A percentile compares a stretch with the other conserved stretches of the same genome.
Conservation (phyloP, 129 eudicot species). For the Glebionis coronaria region DNA sequence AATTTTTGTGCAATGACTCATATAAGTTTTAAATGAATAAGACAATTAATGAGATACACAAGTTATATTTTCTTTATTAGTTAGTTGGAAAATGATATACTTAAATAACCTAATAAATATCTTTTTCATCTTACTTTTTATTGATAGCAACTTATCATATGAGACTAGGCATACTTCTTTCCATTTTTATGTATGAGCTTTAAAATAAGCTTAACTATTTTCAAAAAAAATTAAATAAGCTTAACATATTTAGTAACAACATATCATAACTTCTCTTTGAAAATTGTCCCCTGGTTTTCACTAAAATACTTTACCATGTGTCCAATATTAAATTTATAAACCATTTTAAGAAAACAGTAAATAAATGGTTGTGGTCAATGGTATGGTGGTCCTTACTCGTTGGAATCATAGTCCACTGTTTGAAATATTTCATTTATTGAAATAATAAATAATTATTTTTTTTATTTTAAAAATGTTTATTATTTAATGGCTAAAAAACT, state of each 20-base stretch:
- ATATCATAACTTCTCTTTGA: background rate
- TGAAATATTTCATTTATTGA: conserved; percentile 21
- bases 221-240: no score
- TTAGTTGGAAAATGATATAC: conserved; percentile 11
- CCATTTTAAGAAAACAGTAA: background rate
- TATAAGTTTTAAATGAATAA: background rate
- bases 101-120: conserved; percentile 14
- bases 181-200: background rate
- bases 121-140: conserved; percentile 2
- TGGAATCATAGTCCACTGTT: conserved; percentile 16
- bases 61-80: background rate
- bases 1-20: background rate
- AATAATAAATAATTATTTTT: background rate
- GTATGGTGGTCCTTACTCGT: conserved; percentile 15
- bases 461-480: background rate
- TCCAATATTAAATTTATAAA: background rate
- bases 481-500: no score
- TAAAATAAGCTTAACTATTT: background rate
- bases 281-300: no score
- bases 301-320: no score
- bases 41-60: background rate
- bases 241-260: background rate
- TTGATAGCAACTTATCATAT: conserved; percentile 6
- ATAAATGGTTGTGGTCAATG: background rate
- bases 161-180: background rate